Conservation (phyloP, 371 early-diverging fungal species). For the Apophysomyces ossiformis region DNA sequence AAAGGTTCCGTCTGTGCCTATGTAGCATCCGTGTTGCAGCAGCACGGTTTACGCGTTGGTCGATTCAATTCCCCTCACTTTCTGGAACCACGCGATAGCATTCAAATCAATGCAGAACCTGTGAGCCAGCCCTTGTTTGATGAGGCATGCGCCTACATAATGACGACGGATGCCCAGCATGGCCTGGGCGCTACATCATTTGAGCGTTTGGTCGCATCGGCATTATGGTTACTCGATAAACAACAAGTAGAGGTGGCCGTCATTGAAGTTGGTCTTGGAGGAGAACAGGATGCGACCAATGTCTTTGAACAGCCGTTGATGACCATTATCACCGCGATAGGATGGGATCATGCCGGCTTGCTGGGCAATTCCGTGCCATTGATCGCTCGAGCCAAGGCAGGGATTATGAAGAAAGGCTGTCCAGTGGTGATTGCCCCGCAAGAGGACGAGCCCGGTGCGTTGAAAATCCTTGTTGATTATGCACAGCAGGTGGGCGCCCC, state of each 20-base stretch:
- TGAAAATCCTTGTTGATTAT: constrained; percentile 35
- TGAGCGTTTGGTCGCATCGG: constrained; percentile 67
- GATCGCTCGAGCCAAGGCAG: constrained; percentile 81
- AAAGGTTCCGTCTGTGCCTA: constrained; percentile 81
- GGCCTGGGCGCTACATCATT: constrained; percentile 52
- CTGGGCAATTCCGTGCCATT: constrained; percentile 69
- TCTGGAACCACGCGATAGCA: constrained; percentile 66
- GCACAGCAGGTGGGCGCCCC: constrained; percentile 41
- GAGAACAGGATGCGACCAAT: constrained; percentile 83
- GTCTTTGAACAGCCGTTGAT: constrained; percentile 60
- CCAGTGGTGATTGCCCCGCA: constrained; percentile 62
- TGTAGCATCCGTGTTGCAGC: constrained; percentile 51
- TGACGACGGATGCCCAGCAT: constrained; percentile 28
- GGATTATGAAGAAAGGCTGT: constrained; percentile 66
- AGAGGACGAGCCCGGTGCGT: constrained; percentile 35
- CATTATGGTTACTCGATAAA: constrained; percentile 61
- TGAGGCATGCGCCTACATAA: constrained; percentile 32
- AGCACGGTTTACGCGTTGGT: constrained; percentile 52
- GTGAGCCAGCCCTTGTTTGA: constrained; percentile 45
- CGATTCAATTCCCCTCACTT: constrained; percentile 85
- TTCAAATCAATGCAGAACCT: constrained; percentile 60
- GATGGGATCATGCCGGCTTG: constrained; percentile 74
- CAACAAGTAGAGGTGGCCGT: constrained; percentile 67
- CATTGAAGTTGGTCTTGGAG: constrained; percentile 87
- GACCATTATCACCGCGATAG: constrained; percentile 70